Evolutionary conservation across 2,329 filamentous ascomycete species (phyloP), one percentile per base, ranked within the genome.

Genomic region (Aspergillus sp.): DNA sequence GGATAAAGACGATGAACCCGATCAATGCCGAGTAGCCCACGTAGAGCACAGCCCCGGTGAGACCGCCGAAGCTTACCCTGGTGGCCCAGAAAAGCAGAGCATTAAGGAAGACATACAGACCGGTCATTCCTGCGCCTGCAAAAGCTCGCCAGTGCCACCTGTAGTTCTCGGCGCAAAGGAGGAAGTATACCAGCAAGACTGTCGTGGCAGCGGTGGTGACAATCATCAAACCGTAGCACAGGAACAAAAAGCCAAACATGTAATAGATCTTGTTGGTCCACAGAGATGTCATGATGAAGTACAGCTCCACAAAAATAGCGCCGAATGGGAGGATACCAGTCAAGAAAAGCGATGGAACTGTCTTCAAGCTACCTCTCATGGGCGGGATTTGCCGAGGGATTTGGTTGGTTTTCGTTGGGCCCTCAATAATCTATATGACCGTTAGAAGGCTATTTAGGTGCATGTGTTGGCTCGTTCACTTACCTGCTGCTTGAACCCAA

Each of bases 181-280:
- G 74, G 80, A 98, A 98, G 77, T 99, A 99, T 0, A 97, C 90
- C 83, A 98, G 88, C 17, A 99, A 80, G 8, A 98, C 88, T 1
- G 95, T 98, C 41, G 96, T 93, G 1, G 93, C 89, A 0, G 93
- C 93, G 58, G 90, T 92, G 1, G 95, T 98, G 67, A 96, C 90
- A 67, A 98, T 91, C 92, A 99, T 97, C 50, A 99, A 84, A 11
- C 90, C 93, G 71, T 96, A 99, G 82, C 93, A 97, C 56, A 99
- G 84, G 82, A 99, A 99, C 37, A 99, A 81, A 83, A 99, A 99
- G 21, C 95, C 95, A 69, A 99, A 99, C 95, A 99, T 99, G 84
- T 99, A 99, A 82, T 99, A 99, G 65, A 99, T 95, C 77, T 95
- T 91, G 80, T 89, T 93, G 77, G 96, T 96, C 95, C 95, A 99